Conservation (phyloP, 495 filamentous ascomycete genomes). For the Hypoxylon fuscum region DNA sequence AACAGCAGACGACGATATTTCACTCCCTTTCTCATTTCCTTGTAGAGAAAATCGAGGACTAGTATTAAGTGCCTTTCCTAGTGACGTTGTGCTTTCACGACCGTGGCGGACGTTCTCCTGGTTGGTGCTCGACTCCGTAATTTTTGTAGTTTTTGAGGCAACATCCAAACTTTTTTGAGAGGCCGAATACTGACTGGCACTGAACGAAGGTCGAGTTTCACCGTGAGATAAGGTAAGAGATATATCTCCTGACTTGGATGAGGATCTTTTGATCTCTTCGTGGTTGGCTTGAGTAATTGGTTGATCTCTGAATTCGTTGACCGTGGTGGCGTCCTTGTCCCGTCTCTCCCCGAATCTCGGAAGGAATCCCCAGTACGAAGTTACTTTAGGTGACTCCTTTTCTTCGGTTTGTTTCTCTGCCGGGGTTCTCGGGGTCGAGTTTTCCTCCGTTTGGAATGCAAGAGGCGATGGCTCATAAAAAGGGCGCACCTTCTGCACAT, state of each 20-base stretch:
- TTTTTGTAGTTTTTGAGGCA: conserved; percentile 2
- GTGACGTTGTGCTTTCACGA: conserved; percentile 2
- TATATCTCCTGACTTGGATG: background rate
- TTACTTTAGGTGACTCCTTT: conserved; percentile 18
- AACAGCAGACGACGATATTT: conserved; percentile 8
- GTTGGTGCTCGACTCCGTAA: conserved; percentile 12
- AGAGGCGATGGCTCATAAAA: conserved; percentile 15
- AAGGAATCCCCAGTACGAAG: conserved; percentile 38
- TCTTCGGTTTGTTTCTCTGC: background rate
- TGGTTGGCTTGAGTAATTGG: background rate
- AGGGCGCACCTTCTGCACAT: conserved; percentile 29
- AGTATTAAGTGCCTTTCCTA: background rate
- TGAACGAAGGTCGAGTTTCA: conserved; percentile 20
- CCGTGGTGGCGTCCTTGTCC: conserved; percentile 4
- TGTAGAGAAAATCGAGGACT: background rate
- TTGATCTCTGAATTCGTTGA: background rate
- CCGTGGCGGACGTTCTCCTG: conserved; percentile 26
- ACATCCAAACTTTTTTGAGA: conserved; percentile 28
- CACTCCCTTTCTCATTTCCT: conserved; percentile 4
- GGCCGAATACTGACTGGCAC: conserved; percentile 22
- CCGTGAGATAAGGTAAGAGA: conserved; percentile 12
- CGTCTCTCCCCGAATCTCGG: conserved; percentile 19
- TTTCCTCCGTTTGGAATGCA: conserved; percentile 9
- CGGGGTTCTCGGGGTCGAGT: conserved; percentile 2
- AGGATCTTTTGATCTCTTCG: background rate